Base-by-base conservation (phyloP, 257 asterid genomes). In the Pogostemon cablin region DNA sequence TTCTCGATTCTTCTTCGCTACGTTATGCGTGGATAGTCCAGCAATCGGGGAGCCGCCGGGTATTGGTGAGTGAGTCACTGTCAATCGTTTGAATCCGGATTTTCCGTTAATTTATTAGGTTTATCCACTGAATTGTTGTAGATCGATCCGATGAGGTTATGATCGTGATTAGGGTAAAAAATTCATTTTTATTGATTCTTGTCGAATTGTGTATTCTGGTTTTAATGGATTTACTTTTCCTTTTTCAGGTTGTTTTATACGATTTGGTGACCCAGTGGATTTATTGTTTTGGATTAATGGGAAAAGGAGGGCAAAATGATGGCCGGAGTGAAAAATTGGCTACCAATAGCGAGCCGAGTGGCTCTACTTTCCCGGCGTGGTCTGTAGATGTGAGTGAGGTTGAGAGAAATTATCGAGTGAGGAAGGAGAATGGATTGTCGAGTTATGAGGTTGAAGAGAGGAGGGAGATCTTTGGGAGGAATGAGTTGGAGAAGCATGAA, bases 401-500 rank as follows among this genome's bases (percentile, higher is more conserved):
- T 73, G 92, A 88, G 79, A 95, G 82, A 69, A 79, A 84, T 79
- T 88, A 72, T 72, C 72, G 79, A 78, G 97, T 91, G 40, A 71
- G 78, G 49, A 79, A 73, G 73, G 90, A 88, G 3, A 48, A 63
- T 20, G 99, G 99, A 1, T 88, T 95, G 83, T 78, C 88, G 0
- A 67, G 17, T 0, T 88, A 77, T 15, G 98, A 91, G 47, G 95
- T 86, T 41, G 90, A 77, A 25, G 84, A 85, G 67, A 79, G 88
- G 87, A 90, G 86, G 85, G 80, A 81, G 96, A 83, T 82, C 83
- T 80, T 91, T 72, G 99, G 99, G 52, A 74, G 58, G 37, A 95
- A 95, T 76, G 99, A 95, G 77, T 81, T 95, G 82, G 98, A 95
- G 78, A 95, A 91, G 64, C 99, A 91, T n/a, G 98, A 95, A 3